Conservation (phyloP, 768 basidiomycete genomes). For the Lentinula lateritia region DNA sequence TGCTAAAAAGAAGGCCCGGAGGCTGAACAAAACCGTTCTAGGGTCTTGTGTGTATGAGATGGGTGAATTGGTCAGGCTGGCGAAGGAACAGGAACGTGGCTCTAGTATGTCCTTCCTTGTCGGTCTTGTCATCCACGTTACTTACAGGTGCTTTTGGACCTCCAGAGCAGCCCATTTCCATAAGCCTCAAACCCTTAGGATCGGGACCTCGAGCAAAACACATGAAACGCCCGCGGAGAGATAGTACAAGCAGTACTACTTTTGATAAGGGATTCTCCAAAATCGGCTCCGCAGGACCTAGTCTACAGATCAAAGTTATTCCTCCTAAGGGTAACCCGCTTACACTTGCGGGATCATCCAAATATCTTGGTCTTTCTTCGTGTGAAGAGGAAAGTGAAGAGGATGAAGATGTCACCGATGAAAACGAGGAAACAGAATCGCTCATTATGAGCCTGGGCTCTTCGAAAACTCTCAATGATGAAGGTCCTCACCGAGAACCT, state of each 20-base stretch:
- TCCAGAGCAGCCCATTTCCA: not conserved
- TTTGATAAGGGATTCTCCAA: not conserved
- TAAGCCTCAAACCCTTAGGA: not conserved
- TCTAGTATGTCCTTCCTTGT: not conserved
- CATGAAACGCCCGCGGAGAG: not conserved
- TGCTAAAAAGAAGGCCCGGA: constrained; percentile 59
- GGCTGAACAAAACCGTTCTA: constrained; percentile 13
- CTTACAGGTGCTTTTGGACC: not conserved
- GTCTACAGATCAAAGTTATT: not conserved
- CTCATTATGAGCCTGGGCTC: not conserved
- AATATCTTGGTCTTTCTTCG: not conserved
- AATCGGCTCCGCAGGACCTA: not conserved
- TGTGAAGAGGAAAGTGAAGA: not conserved
- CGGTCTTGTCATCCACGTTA: not conserved
- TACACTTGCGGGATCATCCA: not conserved
- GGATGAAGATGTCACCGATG: not conserved
- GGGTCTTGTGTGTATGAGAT: constrained; percentile 1
- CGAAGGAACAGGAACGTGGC: not conserved
- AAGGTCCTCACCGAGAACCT: not conserved
- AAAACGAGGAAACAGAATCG: not conserved
- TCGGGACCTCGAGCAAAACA: not conserved
- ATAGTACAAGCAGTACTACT: not conserved
- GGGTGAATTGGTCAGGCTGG: not conserved
- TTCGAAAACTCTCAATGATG: not conserved
- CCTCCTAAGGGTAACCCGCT: not conserved